Evolutionary conservation across 805 yeast species (phyloP), one percentile per base, ranked within the genome.

Genomic region (Monosporozyma yasuniensis): DNA sequence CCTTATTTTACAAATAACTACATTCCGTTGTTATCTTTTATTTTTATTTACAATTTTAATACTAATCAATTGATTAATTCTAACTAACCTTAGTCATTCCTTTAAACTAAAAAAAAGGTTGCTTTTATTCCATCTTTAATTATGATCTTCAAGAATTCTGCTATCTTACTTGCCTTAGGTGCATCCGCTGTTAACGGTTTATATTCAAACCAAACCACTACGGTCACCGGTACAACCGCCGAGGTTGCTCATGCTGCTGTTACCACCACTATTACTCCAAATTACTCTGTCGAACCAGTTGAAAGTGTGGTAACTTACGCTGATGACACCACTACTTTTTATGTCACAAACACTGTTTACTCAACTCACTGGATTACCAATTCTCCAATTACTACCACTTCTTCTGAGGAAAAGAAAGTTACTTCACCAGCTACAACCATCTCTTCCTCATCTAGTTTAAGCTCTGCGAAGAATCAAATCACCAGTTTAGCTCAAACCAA

Each of bases 241-340:
- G 47, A 42, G 8, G 55, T 61, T n/a, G 47, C 38, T 22, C 43
- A 52, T 7, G 49, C 43, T 10, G 51, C 18, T 9, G 18, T 45
- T n/a, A 56, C 60, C 10, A 54, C 55, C 18, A 56, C 61, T 37
- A 49, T 57, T 39, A 49, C 57, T 14, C 61, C 63, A 47, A 51
- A 53, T 32, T 53, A 54, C 42, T 50, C 61, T 7, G 58, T 61
- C 9, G 50, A 42, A 19, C 51, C 62, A 23, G 41, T 48, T 23
- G 50, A 52, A 1, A 55, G 53, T 23, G 54, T 56, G 11, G 39
- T 44, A 14, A 55, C 59, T 22, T 61, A 60, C 44, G 49, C 51
- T 32, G 64, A 61, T 39, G 57, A 52, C 12, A 57, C 61, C 8
- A 58, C 64, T 30, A 63, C 65, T 28, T 54, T 56, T 35, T 58